These are phyloP conservation scores for Globisporangium barbulae DNA, from an alignment of 352 stramenopile species.

Conservation along the genomic window DNA sequence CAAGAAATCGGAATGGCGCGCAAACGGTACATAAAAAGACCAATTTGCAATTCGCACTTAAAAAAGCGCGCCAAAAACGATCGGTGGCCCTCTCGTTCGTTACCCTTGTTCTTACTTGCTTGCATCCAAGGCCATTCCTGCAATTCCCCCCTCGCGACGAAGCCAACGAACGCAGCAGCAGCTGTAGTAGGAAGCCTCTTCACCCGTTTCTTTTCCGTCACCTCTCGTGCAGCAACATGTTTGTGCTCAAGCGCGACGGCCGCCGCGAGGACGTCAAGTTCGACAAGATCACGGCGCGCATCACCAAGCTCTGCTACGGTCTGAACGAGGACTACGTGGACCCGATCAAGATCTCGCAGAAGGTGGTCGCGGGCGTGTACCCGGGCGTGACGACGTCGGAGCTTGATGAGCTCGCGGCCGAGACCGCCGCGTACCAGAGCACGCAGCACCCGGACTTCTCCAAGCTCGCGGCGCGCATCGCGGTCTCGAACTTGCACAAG, in stretches of 20 bases:
- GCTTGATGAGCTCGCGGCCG: conserved; percentile 97
- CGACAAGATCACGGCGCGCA: conserved; percentile 98
- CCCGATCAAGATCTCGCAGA: conserved; percentile 97
- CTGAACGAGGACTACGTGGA: conserved; percentile 97
- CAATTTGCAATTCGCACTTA: not conserved
- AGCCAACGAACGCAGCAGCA: not conserved
- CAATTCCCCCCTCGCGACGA: conserved; percentile 2
- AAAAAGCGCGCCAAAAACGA: conserved; percentile 3
- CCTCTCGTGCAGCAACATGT: conserved; percentile 61
- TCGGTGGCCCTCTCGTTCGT: not conserved
- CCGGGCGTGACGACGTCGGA: conserved; percentile 97
- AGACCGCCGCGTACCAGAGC: conserved; percentile 96
- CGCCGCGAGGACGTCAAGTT: conserved; percentile 94
- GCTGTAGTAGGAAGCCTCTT: not conserved
- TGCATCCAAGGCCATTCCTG: conserved; percentile 1
- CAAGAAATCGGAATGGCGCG: not conserved
- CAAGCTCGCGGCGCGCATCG: conserved; percentile 97
- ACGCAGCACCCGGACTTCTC: conserved; percentile 99
- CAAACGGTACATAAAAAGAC: not conserved
- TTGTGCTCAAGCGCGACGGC: conserved; percentile 94
- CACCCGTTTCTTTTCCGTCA: not conserved
- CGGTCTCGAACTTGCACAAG: conserved; percentile 99
- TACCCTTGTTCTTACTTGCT: not conserved
- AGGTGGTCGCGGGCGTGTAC: conserved; percentile 99
- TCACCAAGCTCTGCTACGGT: conserved; percentile 98